Evolutionary conservation across 805 yeast genomes (phyloP).

Genomic region (Wickerhamiella sorbophila): DNA sequence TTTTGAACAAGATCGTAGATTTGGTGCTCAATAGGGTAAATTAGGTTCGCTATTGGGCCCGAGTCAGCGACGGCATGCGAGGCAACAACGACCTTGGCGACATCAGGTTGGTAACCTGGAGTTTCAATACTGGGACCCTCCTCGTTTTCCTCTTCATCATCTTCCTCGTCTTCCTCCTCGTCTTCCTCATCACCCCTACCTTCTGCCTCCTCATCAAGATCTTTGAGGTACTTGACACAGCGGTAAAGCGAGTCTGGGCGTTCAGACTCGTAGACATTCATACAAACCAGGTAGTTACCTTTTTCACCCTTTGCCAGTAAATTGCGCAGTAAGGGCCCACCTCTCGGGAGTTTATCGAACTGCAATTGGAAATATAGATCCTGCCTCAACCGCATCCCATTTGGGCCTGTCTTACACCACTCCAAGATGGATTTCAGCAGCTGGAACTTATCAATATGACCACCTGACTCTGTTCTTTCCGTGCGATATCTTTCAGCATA

Average conservation of each 20-base stretch:
- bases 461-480: not conserved
- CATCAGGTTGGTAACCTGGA: slow-evolving; percentile 3
- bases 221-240: slow-evolving; percentile 25
- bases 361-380: slow-evolving; percentile 30
- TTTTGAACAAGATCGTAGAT: slow-evolving; percentile 35
- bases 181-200: slow-evolving; percentile 26
- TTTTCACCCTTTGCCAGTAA: slow-evolving; percentile 19
- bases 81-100: slow-evolving; percentile 3
- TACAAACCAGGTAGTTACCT: slow-evolving; percentile 20
- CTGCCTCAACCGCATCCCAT: slow-evolving; percentile 23
- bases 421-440: slow-evolving; percentile 19
- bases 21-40: slow-evolving; percentile 55
- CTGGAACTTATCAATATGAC: slow-evolving; percentile 13
- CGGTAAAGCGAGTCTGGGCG: slow-evolving; percentile 21
- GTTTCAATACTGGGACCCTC: not conserved
- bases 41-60: slow-evolving; percentile 30
- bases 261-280: slow-evolving; percentile 24
- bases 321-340: slow-evolving; percentile 15
- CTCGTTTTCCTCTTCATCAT: slow-evolving; percentile 8
- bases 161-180: slow-evolving; percentile 20
- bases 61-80: slow-evolving; percentile 3
- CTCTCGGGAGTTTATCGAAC: slow-evolving; percentile 21
- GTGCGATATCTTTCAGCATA: slow-evolving; percentile 15
- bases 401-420: slow-evolving; percentile 21
- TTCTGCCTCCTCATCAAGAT: slow-evolving; percentile 18